Evolutionary conservation across 192 early-diverging fungal species (phyloP), one percentile per base, ranked within the genome.

Genomic region (Coemansia biformis): DNA sequence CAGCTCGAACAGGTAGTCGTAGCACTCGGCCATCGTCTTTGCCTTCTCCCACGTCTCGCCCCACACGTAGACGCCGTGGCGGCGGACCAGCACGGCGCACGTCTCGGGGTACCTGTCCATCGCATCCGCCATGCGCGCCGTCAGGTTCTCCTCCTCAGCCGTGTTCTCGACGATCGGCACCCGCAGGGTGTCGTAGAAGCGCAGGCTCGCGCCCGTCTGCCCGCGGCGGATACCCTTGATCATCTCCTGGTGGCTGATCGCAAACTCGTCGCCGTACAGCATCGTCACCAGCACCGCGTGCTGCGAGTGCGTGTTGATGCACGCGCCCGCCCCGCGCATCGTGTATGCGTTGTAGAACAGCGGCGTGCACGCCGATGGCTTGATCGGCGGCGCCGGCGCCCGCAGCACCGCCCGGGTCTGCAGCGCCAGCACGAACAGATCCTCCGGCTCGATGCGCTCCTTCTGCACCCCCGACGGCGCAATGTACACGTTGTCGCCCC

Each of bases 31-130:
- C 95, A 98, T 98, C 31, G 85, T 85, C 66, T 98, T 98, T 40
- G 95, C 91, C 76, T 95, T 91, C 74, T 95, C 85, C 95, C 95
- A 96, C 13, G 77, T 79, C 79, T 83, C 83, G 54, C 92, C 93
- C 93, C 93, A 98, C 6, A 98, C 91, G 58, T 95, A 98, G 30
- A 98, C 95, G 43, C 95, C 95, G 52, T 98, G 95, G 12, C 92
- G 63, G 34, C 94, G 66, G 15, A 98, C 95, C 46, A 98, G 83
- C 38, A 98, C 92, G 19, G 95, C 95, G 58, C 87, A 88, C 1
- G 91, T 84, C 10, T 92, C 88, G 12, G 95, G 91, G 46, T 92
- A 89, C 60, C 80, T 64, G 30, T 81, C 63, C 81, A 98, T 95
- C 2, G 88, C 91, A 78, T 82, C 65, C 8, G 83, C 84, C 90